Conservation (phyloP, 768 basidiomycete species). For the Suillus occidentalis region DNA sequence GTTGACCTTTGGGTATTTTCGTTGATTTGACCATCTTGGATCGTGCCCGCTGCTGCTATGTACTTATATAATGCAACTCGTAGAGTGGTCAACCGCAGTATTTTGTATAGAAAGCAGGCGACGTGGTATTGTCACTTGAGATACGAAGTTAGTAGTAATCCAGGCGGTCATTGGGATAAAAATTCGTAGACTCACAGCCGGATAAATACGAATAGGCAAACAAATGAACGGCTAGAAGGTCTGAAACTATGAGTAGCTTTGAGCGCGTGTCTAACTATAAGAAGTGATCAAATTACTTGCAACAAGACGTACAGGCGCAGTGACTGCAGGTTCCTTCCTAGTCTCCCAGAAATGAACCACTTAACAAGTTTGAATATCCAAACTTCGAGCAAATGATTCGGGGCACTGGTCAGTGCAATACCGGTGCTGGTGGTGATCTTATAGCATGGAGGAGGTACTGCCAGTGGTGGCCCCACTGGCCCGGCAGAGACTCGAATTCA, state of each 20-base stretch:
- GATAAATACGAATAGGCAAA: background rate
- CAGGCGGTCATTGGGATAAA: background rate
- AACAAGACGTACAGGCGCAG: constrained; percentile 2
- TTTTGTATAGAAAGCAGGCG: background rate
- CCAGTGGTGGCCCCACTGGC: background rate
- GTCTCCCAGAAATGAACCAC: background rate
- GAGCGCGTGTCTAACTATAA: background rate
- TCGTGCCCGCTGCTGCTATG: background rate
- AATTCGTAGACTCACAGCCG: background rate
- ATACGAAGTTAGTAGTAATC: background rate
- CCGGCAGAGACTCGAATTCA: background rate
- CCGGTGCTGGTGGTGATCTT: background rate
- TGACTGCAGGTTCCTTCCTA: background rate
- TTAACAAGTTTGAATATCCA: background rate
- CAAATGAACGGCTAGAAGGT: background rate
- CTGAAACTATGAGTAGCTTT: background rate
- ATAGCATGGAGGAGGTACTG: background rate
- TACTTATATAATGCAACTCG: background rate
- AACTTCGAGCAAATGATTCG: background rate
- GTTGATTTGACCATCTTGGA: background rate
- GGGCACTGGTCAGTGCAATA: background rate
- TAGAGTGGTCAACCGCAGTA: background rate
- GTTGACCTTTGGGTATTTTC: constrained; percentile 12
- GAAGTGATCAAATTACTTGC: background rate
- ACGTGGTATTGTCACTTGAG: background rate